phyloP scores from a whole-genome alignment of 345 rosid genomes.

The Toxicodendron radicans region DNA sequence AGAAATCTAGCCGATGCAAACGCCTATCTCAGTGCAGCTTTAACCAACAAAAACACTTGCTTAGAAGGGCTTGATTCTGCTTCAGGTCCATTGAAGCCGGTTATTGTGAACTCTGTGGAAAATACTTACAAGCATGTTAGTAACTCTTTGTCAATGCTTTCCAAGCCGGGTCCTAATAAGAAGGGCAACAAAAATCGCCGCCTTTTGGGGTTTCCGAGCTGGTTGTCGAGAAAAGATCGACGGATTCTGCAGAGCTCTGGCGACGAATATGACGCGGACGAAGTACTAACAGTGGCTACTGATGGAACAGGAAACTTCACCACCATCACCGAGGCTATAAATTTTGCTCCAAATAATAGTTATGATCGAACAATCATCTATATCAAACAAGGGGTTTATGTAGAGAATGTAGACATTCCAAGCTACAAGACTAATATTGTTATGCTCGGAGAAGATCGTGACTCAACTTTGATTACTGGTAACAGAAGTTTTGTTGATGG shows the following conservation, averaged over 20 bases:
- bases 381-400: slow-evolving; percentile 64
- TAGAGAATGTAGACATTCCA: slow-evolving; percentile 69
- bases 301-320: slow-evolving; percentile 83
- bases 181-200: slow-evolving; percentile 43
- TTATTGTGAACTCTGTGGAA: slow-evolving; percentile 42
- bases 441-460: slow-evolving; percentile 72
- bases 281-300: slow-evolving; percentile 59
- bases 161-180: slow-evolving; percentile 28
- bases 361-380: slow-evolving; percentile 46
- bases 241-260: slow-evolving; percentile 47
- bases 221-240: slow-evolving; percentile 53
- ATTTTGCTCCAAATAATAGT: slow-evolving; percentile 71
- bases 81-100: slow-evolving; percentile 62
- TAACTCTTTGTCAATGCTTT: slow-evolving; percentile 69
- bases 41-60: slow-evolving; percentile 88
- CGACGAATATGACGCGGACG: slow-evolving; percentile 55
- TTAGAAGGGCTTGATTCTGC: slow-evolving; percentile 77
- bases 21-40: slow-evolving; percentile 71
- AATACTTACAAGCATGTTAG: slow-evolving; percentile 70
- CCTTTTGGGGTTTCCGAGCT: slow-evolving; percentile 52
- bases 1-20: slow-evolving; percentile 53
- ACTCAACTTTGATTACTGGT: slow-evolving; percentile 61
- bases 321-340: slow-evolving; percentile 70
- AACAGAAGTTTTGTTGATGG: slow-evolving; percentile 69
- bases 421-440: slow-evolving; percentile 68